Base-by-base conservation (phyloP, 176 grass and related monocot species). In the Cenchrus fungigraminus region DNA sequence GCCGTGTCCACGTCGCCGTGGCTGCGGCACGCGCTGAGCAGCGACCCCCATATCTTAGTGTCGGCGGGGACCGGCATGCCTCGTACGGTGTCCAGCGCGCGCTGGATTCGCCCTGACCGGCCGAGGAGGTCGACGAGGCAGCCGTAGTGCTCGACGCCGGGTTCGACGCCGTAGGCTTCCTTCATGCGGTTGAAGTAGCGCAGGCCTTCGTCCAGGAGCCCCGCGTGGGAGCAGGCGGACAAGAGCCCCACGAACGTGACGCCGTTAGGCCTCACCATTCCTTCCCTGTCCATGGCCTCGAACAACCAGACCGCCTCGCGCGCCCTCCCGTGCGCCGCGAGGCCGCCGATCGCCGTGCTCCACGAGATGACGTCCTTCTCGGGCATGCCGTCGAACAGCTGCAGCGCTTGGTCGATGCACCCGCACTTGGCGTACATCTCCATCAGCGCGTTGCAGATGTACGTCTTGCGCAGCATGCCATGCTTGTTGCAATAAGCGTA, bases 391-490 rank as follows among this genome's bases (percentile, higher is more conserved):
- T 73, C n/a, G 79, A 95, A 92, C 44, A 94, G 55, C 73, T 86
- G 90, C 37, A 80, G 62, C 0, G 90, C 79, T 76, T 90, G 69
- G 43, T 88, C 90, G 15, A 92, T 88, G 85, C 87, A 86, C 14
- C 92, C 92, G 31, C 90, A 94, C 77, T 88, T 94, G 0, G 87
- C 90, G 20, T 90, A 92, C 90, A 94, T 94, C 69, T 94, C 90
- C 62, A 92, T 90, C 14, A 94, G 79, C 0, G 90, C 92, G 19
- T 94, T 92, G 79, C 90, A 80, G 0, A 94, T 13, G 64, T 73
- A 76, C 19, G 82, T 84, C 49, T 77, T 90, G 4, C 55, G 40
- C 42, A 94, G 79, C 82, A 94, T 76, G 16, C 56, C 22, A 49
- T 69, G 87, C 93, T 71, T 90, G 53, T 73, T 42, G 46, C 90